A percentile compares a stretch with the other conserved stretches of the same genome.
Evolutionary conservation across 2,329 filamentous ascomycete genomes (phyloP).

Genomic region (Colletotrichum sp.): DNA sequence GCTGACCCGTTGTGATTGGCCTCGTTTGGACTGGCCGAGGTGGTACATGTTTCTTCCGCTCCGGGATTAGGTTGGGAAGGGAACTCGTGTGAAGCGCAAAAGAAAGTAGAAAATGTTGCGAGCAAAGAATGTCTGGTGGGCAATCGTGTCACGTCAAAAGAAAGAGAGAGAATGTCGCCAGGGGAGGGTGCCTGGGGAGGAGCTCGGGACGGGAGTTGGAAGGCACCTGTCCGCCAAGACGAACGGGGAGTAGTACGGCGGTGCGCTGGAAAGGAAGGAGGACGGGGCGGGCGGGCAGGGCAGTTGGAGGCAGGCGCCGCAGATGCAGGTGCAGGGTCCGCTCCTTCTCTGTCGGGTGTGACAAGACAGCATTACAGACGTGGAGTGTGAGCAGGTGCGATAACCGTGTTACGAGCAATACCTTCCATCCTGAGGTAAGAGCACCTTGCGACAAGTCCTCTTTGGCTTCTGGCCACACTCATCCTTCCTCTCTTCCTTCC

Average conservation of each 20-base stretch:
- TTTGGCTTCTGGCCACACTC: background rate
- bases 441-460: background rate
- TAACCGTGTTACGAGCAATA: background rate
- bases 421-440: background rate
- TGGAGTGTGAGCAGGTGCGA: background rate
- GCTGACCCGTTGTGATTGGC: background rate
- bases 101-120: background rate
- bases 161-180: background rate
- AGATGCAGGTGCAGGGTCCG: background rate
- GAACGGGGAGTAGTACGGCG: background rate
- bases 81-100: too few species aligned
- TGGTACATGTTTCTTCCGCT: background rate
- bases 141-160: background rate
- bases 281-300: background rate
- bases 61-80: background rate
- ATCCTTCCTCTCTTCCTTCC: background rate
- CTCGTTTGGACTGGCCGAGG: background rate
- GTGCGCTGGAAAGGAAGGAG: background rate
- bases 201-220: background rate
- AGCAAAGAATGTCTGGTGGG: background rate
- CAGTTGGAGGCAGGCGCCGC: background rate
- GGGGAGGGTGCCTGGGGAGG: background rate
- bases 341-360: background rate
- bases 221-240: background rate
- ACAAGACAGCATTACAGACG: background rate